phyloP scores from a whole-genome alignment of 305 asterid genomes.

The Petunia hybrid region DNA sequence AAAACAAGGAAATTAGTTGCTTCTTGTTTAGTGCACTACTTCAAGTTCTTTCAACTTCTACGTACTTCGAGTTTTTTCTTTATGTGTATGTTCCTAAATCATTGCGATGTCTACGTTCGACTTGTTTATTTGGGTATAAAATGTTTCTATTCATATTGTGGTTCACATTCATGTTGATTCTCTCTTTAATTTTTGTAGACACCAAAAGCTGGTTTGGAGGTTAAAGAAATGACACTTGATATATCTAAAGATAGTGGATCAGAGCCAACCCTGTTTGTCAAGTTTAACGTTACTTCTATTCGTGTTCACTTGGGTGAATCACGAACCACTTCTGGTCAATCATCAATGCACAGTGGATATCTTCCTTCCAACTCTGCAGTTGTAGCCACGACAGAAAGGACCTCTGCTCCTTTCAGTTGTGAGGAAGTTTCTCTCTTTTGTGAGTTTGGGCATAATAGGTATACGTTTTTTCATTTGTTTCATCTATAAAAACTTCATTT shows the following conservation, averaged over 20 bases:
- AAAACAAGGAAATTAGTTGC: constrained; percentile 5
- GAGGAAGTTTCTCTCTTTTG: constrained; percentile 88
- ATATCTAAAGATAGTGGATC: constrained; percentile 92
- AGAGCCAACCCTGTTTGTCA: constrained; percentile 74
- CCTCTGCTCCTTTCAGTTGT: constrained; percentile 83
- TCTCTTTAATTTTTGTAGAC: constrained; percentile 65
- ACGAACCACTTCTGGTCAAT: constrained; percentile 55
- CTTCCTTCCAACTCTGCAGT: constrained; percentile 48
- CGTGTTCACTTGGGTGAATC: constrained; percentile 69
- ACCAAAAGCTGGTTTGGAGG: constrained; percentile 85
- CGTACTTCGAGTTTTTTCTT: not conserved
- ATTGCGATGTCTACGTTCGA: constrained; percentile 8
- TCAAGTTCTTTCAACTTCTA: not conserved
- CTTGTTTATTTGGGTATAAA: constrained; percentile 5
- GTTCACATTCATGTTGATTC: constrained; percentile 37
- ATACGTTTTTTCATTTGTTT: constrained; percentile 34
- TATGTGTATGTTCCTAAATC: not conserved
- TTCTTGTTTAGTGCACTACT: not conserved
- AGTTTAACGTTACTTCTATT: constrained; percentile 76
- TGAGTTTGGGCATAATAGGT: constrained; percentile 95
- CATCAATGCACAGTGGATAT: constrained; percentile 56
- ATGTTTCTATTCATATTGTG: not conserved
- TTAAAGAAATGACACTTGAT: constrained; percentile 86
- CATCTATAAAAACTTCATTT: not conserved
- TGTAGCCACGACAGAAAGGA: constrained; percentile 52